Conservation (phyloP, 1,284 basidiomycete genomes). For the Apiotrichum sp. region DNA sequence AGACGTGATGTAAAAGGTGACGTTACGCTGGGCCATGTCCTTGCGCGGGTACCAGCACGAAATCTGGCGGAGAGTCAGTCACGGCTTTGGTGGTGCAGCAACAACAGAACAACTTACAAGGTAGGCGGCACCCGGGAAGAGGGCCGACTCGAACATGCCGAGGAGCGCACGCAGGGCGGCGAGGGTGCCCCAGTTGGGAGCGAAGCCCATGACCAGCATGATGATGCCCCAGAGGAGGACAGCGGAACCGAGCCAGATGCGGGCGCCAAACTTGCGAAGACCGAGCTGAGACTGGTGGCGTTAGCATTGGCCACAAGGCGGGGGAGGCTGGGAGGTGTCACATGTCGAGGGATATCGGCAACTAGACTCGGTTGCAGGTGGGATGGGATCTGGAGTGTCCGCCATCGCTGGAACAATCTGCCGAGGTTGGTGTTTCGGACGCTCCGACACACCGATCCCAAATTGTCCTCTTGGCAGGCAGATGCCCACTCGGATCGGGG, state of each 20-base stretch:
- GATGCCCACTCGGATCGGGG: no score
- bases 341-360: neutral
- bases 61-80: slow-evolving; percentile 31
- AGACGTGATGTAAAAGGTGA: slow-evolving; percentile 46
- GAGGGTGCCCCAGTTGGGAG: slow-evolving; percentile 36
- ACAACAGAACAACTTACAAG: slow-evolving; percentile 12
- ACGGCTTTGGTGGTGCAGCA: no score
- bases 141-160: slow-evolving; percentile 41
- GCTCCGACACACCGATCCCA: no score
- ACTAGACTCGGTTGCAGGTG: neutral
- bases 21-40: slow-evolving; percentile 41
- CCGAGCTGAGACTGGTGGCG: neutral
- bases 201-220: slow-evolving; percentile 44
- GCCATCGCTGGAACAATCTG: no score
- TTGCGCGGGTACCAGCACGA: slow-evolving; percentile 49
- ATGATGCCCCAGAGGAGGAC: slow-evolving; percentile 42
- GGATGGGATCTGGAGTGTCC: no score
- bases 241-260: slow-evolving; percentile 6
- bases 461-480: no score
- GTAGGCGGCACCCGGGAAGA: slow-evolving; percentile 40
- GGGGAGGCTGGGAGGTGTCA: no score
- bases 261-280: neutral
- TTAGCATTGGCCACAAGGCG: neutral
- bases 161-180: slow-evolving; percentile 45
- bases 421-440: no score